A percentile compares a stretch with the other conserved stretches of the same genome.
Evolutionary conservation across 768 basidiomycete species (phyloP).

Genomic region (Tricholoma flavovirens): DNA sequence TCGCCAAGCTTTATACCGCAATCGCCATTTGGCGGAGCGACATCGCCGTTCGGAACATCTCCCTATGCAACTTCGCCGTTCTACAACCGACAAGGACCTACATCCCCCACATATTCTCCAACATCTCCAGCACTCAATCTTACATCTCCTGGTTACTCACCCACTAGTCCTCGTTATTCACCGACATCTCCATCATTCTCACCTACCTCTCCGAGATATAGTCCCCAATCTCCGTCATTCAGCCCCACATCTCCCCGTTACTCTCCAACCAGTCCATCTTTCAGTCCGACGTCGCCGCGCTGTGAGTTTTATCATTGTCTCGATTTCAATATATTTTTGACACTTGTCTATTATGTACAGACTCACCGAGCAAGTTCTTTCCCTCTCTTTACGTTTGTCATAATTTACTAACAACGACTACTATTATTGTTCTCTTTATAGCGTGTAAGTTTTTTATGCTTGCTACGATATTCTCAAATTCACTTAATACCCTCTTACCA

Average conservation of each 20-base stretch:
- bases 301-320: conserved; percentile 45
- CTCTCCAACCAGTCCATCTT: conserved; percentile 86
- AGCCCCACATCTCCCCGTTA: conserved; percentile 87
- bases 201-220: conserved; percentile 79
- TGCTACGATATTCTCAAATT: not conserved
- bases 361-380: conserved; percentile 69
- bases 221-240: conserved; percentile 87
- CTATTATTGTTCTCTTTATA: conserved; percentile 20
- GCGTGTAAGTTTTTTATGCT: conserved; percentile 52
- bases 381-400: not conserved
- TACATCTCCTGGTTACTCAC: conserved; percentile 81
- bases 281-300: conserved; percentile 90
- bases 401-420: conserved; percentile 20
- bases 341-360: conserved; percentile 34
- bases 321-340: conserved; percentile 13
- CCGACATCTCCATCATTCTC: conserved; percentile 84
- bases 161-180: conserved; percentile 82
- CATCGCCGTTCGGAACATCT: conserved; percentile 77
- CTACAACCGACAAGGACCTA: conserved; percentile 56
- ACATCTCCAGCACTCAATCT: conserved; percentile 80
- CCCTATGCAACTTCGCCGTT: conserved; percentile 84
- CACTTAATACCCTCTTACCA: conserved; percentile 23
- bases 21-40: conserved; percentile 77
- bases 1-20: conserved; percentile 82
- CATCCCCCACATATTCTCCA: conserved; percentile 84